Evolutionary conservation across 225 moss, liverwort and hornwort species (phyloP).

Genomic region (Physcomitrellopsis africana): DNA sequence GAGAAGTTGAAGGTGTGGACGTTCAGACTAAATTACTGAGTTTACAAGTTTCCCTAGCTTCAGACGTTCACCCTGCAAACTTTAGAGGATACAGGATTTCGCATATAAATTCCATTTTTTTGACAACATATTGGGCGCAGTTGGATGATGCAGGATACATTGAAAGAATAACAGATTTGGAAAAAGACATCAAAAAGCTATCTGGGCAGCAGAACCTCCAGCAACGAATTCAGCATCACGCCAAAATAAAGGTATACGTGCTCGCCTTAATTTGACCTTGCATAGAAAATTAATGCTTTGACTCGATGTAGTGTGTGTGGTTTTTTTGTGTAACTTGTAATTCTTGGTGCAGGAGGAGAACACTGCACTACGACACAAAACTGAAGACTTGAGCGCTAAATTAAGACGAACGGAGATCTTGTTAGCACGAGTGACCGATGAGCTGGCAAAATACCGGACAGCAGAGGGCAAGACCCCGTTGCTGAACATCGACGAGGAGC

Average conservation of each 20-base stretch:
- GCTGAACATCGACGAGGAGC: slow-evolving; percentile 74
- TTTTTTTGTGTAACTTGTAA: neutral
- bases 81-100: neutral
- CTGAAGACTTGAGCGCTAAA: slow-evolving; percentile 61
- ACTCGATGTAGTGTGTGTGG: neutral
- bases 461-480: slow-evolving; percentile 68
- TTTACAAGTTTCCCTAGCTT: neutral
- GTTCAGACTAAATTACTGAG: neutral
- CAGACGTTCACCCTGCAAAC: neutral
- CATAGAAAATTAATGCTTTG: neutral
- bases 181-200: slow-evolving; percentile 68
- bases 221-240: slow-evolving; percentile 79
- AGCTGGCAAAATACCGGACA: slow-evolving; percentile 61
- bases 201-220: slow-evolving; percentile 78
- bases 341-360: slow-evolving; percentile 61
- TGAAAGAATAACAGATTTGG: slow-evolving; percentile 54
- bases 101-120: slow-evolving; percentile 4
- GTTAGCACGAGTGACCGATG: slow-evolving; percentile 72
- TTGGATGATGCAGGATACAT: slow-evolving; percentile 34
- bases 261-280: neutral
- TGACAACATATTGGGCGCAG: slow-evolving; percentile 32
- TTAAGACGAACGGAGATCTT: slow-evolving; percentile 63
- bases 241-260: slow-evolving; percentile 65
- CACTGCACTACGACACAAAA: slow-evolving; percentile 50
- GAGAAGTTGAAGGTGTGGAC: slow-evolving; percentile 53